Base-by-base conservation (phyloP, 176 grass and related monocot genomes). In the Otatea glauca region DNA sequence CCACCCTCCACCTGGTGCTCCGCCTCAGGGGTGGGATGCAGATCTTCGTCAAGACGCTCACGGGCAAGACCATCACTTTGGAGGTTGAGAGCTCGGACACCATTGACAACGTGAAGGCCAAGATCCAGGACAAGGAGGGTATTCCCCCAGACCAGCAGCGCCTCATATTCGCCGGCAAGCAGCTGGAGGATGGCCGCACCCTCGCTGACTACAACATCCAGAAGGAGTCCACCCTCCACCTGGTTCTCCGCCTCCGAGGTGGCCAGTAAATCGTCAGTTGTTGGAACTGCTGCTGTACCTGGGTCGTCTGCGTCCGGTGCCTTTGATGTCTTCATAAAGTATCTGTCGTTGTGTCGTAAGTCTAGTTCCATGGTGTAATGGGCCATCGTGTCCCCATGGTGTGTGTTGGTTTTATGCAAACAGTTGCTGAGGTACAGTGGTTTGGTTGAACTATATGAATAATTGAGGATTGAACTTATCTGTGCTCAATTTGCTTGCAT, bases 11-110 rank as follows among this genome's bases (percentile, higher is more conserved):
- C 66, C 49, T 93, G 0, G 93, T 94, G 0, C 92, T 94, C 14
- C 84, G 86, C 7, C 83, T 94, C 0, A 69, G 92, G 17, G 92
- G 92, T 23, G 92, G 92, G 0, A 94, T 94, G 92, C 92, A 94
- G 65, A 97, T 94, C 55, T 91, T 97, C 0, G 94, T 97, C 0
- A 97, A 97, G 74, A 97, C 94, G 3, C 24, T 97, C 0, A 97
- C 94, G 0, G 92, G 94, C 1, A 97, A 97, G 85, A 94, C 94
- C 20, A 94, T 94, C 1, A 92, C 93, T 0, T 7, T 92, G 0
- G 93, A 92, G 67, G 93, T 94, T 0, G 93, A 94, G 82, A 49
- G 20, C 42, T 90, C 83, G 0, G 93, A 94, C 81, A 94, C 89
- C 2, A 92, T 94, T 0, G 90, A 92, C 15, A 92, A 92, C 0